phyloP scores from a whole-genome alignment of 179 eudicot species.

The Beta lomatogona region DNA sequence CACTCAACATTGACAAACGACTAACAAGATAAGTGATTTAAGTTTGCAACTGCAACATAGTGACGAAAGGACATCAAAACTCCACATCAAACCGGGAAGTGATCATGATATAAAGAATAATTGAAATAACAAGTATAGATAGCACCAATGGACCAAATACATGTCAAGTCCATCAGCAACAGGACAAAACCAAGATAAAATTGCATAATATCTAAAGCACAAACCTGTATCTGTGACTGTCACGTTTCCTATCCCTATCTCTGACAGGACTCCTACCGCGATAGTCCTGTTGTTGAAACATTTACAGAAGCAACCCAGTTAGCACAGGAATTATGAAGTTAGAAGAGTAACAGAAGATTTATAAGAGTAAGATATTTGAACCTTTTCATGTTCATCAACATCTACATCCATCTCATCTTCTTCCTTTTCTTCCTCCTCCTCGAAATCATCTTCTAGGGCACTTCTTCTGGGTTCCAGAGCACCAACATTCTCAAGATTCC shows the following conservation, averaged over 20 bases:
- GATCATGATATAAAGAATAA: background rate
- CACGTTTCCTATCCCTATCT: conserved; percentile 82
- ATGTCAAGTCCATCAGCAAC: background rate
- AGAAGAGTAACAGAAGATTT: background rate
- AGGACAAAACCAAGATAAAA: conserved; percentile 13
- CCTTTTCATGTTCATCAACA: conserved; percentile 76
- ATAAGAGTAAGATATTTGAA: conserved; percentile 22
- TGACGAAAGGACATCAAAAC: background rate
- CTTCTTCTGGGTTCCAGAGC: conserved; percentile 85
- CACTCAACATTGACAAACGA: background rate
- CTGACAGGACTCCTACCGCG: conserved; percentile 69
- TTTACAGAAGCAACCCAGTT: conserved; percentile 10
- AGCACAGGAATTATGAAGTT: background rate
- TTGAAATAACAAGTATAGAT: background rate
- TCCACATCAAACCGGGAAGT: background rate
- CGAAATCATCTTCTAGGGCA: conserved; percentile 96
- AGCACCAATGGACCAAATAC: background rate
- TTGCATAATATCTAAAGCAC: background rate
- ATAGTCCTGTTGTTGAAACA: conserved; percentile 51
- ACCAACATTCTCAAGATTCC: conserved; percentile 77
- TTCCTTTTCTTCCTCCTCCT: conserved; percentile 85
- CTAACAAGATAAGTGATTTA: background rate
- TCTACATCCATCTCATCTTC: conserved; percentile 87
- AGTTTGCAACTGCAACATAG: background rate
- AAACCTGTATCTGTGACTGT: conserved; percentile 89